phyloP scores from a whole-genome alignment of 176 grass and related monocot species.

The Hordeum marinum region DNA sequence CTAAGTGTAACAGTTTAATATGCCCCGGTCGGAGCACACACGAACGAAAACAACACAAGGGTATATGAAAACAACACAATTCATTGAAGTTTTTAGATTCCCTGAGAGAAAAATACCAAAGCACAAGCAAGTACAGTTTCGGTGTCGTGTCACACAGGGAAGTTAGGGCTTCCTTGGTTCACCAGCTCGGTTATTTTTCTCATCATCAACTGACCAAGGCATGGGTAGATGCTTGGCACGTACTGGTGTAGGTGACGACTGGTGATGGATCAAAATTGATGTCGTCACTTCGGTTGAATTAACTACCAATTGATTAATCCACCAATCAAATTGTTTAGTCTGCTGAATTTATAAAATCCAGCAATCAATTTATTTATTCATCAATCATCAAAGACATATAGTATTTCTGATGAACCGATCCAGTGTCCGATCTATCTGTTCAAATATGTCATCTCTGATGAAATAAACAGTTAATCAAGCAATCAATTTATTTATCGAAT shows the following conservation, averaged over 20 bases:
- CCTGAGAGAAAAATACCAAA: background rate
- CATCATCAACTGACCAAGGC: background rate
- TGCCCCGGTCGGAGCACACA: background rate
- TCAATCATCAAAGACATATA: background rate
- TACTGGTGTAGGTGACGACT: background rate
- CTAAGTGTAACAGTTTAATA: background rate
- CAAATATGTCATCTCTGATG: background rate
- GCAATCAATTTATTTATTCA: background rate
- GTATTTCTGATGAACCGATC: background rate
- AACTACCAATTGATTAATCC: background rate
- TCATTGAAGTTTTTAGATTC: background rate
- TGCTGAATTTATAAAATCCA: background rate
- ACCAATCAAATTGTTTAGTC: background rate
- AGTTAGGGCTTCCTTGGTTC: background rate
- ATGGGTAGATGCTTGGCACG: background rate
- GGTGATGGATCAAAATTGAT: background rate
- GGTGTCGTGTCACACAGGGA: background rate
- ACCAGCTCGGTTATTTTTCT: background rate
- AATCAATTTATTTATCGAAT: background rate
- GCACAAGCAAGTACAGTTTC: background rate
- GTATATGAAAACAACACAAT: background rate
- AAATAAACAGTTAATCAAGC: background rate
- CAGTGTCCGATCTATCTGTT: background rate
- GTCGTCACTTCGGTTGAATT: background rate
- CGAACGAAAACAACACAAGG: background rate